Evolutionary conservation across 2,329 filamentous ascomycete species (phyloP), one percentile per base, ranked within the genome.

Genomic region (Sarocladium kiliense): DNA sequence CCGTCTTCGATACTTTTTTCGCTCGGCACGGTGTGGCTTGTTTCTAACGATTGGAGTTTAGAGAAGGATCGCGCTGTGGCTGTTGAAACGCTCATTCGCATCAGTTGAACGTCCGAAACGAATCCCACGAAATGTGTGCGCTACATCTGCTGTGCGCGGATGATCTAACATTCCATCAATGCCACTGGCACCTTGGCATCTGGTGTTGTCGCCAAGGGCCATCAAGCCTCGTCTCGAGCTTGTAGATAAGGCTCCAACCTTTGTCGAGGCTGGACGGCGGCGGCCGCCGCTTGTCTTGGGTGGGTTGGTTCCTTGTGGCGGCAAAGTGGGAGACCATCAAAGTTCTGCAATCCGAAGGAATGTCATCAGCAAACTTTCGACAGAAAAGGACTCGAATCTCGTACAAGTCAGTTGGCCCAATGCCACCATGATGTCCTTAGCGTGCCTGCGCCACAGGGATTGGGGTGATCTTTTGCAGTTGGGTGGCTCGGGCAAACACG

Each of bases 401-500:
- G 42, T 19, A 25, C 30, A 32, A 32, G n/a, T n/a, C n/a, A n/a
- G n/a, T n/a, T 39, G 36, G 36, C 14, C 39, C 18, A 49, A 49
- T 30, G 25, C 44, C 23, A 34, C 47, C 47, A 36, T 21, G 27
- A 19, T 36, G 18, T 21, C 11, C 6, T n/a, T 23, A 51, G 47
- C 30, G 47, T 49, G 26, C 19, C 47, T 51, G 47, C 47, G 47
- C 47, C 47, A 51, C 27, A 51, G 19, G n/a, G 47, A 34, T 21
- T 4, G 11, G 11, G 27, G 44, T 45, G 26, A n/a, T 49, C 14
- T 4, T n/a, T 25, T 19, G 26, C 16, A 49, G 44, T 30, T 51
- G 47, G 47, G 26, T 51, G 47, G 30, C 47, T 51, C 30, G n/a
- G 47, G 26, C 18, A 47, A 30, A 10, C 27, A 32, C 4, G 10